Base-by-base conservation (phyloP, 2,329 filamentous ascomycete species). In the Parastagonospora avenae region DNA sequence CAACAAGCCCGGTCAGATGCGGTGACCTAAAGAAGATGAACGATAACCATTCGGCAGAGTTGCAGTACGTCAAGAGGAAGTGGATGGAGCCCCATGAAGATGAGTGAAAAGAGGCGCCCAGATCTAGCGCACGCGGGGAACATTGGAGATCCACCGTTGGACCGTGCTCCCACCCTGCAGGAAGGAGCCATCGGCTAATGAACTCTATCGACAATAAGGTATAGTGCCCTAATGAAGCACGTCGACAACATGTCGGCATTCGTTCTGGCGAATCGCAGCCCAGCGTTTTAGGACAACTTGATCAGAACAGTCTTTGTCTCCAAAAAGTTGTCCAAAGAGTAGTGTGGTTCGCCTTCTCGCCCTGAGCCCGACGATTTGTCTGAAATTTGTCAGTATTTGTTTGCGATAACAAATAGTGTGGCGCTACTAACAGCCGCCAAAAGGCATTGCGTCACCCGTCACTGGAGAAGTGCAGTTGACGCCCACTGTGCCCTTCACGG, bases 381-480 rank as follows among this genome's bases (percentile, higher is more conserved):
- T 37, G 19, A 16, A 16, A 16, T 37, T 19, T 9, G 35, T 37
- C 14, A 37, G 35, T 16, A 16, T 37, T 4, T 16, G 14, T 8
- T 39, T 10, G 9, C 10, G 27, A 19, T 16, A 39, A 39, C 27
- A 19, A n/a, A 19, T 12, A n/a, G 5, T 27, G 8, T 8, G 37
- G 37, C 7, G 10, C 27, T 7, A 39, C 37, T 5, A n/a, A 42
- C 15, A 38, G n/a, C 76, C 76, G 32, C 75, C 76, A 54, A 77
- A 77, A 0, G 74, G 74, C 64, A 75, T 72, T 46, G 75, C 74
- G 2, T 53, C 50, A 6, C 51, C 67, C 10, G 19, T 66, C 5
- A 51, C 62, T 8, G 69, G 69, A 37, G 64, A 67, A 4, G 74
- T 75, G 55, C 74, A 75, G 31, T 77, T 77, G 10, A 77, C 66